Conservation (phyloP, 495 filamentous ascomycete species). For the Neurospora africana region DNA sequence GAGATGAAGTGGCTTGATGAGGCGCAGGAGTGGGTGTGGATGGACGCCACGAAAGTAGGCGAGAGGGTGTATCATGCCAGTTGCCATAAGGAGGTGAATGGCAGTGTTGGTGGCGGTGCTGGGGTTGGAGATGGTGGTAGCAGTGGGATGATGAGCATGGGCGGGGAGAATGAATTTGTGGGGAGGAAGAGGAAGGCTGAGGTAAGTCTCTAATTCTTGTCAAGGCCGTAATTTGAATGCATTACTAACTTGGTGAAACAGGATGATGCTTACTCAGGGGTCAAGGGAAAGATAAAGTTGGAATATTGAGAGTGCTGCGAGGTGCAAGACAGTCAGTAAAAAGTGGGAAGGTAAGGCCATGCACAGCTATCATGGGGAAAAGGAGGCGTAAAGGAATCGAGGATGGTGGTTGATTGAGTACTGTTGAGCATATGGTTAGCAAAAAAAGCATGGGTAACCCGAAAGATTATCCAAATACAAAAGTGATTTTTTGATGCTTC, state of each 20-base stretch:
- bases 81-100: conserved; percentile 67
- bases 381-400: background rate
- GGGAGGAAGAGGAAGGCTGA: conserved; percentile 67
- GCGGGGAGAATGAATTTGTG: background rate
- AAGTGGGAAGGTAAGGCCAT: background rate
- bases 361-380: background rate
- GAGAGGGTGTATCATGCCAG: conserved; percentile 78
- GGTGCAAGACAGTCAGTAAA: background rate
- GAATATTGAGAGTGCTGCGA: background rate
- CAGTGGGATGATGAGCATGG: background rate
- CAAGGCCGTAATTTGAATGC: background rate
- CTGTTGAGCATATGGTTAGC: background rate
- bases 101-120: conserved; percentile 19
- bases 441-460: background rate
- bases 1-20: conserved; percentile 82
- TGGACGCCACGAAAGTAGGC: conserved; percentile 73
- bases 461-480: background rate
- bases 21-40: conserved; percentile 93
- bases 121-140: conserved; percentile 52
- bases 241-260: background rate
- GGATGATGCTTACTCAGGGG: background rate
- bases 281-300: background rate
- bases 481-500: background rate
- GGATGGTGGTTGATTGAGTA: background rate
- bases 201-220: conserved; percentile 30